phyloP scores from a whole-genome alignment of 495 filamentous ascomycete species.

The Podospora fimiseda region DNA sequence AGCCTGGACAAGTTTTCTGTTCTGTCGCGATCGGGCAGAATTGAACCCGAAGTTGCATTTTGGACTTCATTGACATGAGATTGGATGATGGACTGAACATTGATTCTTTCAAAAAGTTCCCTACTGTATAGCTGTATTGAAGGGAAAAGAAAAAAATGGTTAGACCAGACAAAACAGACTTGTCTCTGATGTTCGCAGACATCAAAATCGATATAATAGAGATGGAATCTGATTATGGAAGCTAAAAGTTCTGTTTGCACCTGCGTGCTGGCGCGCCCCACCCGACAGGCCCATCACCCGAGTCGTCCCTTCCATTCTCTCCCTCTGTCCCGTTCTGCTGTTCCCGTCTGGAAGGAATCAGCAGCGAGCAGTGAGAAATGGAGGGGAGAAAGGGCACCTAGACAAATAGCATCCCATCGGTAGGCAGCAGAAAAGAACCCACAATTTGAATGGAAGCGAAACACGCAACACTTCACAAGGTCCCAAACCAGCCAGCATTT shows the following conservation, averaged over 20 bases:
- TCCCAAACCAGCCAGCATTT: slow-evolving; percentile 5
- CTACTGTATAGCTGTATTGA: no score
- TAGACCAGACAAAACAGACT: no score
- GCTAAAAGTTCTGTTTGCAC: no score
- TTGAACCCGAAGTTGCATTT: not conserved
- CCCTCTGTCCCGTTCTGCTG: not conserved
- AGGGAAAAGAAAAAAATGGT: no score
- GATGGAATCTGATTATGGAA: no score
- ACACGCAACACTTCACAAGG: not conserved
- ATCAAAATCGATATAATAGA: no score
- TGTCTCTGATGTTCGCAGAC: no score
- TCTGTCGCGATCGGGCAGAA: not conserved
- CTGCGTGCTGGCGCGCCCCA: no score
- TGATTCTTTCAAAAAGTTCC: no score
- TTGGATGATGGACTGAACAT: no score
- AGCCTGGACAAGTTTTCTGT: not conserved
- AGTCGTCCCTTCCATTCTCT: not conserved
- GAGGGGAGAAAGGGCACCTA: not conserved
- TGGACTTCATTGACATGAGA: not conserved
- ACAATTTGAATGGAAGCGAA: slow-evolving; percentile 1
- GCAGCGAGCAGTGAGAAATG: not conserved
- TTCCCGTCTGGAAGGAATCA: not conserved
- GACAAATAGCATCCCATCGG: not conserved
- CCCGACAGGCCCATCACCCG: slow-evolving; percentile 5
- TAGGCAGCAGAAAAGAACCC: no score